Percentiles rank a stretch among this genome's conserved stretches.
Evolutionary conservation across 306 rosid genomes (phyloP).

Genomic region (Ziziphus jujuba): DNA sequence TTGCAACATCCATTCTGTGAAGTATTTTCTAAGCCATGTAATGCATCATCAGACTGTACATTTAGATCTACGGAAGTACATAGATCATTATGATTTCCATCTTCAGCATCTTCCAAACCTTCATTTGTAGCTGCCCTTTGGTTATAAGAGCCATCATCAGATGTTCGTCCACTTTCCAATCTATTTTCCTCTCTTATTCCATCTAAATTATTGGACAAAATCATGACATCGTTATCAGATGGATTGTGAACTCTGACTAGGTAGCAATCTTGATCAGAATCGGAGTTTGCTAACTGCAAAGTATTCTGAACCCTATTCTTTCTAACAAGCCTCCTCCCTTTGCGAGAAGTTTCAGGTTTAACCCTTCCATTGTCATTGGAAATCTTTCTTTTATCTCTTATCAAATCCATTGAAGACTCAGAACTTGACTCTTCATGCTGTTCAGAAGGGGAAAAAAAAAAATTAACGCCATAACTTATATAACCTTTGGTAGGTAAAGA

Average conservation of each 20-base stretch:
- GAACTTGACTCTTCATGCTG: slow-evolving; percentile 48
- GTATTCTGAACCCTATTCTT: slow-evolving; percentile 16
- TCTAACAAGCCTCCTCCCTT: slow-evolving; percentile 49
- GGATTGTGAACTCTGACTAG: slow-evolving; percentile 27
- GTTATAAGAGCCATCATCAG: slow-evolving; percentile 31
- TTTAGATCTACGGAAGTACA: slow-evolving; percentile 33
- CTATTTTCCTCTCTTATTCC: slow-evolving; percentile 25
- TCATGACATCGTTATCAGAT: slow-evolving; percentile 19
- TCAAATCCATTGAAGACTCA: slow-evolving; percentile 37
- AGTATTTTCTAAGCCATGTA: slow-evolving; percentile 27
- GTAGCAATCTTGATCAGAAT: slow-evolving; percentile 34
- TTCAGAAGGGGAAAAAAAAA: background rate
- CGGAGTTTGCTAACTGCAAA: slow-evolving; percentile 31
- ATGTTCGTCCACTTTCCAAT: slow-evolving; percentile 32
- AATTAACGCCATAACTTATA: background rate
- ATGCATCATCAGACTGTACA: slow-evolving; percentile 29
- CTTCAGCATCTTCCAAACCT: slow-evolving; percentile 39
- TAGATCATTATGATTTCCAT: slow-evolving; percentile 18
- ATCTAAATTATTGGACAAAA: slow-evolving; percentile 38
- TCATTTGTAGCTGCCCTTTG: slow-evolving; percentile 27
- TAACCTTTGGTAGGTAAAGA: background rate
- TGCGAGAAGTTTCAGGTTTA: slow-evolving; percentile 44
- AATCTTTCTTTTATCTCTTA: slow-evolving; percentile 49
- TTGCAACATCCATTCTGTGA: slow-evolving; percentile 35
- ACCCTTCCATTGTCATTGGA: slow-evolving; percentile 20